These are phyloP conservation scores for Mortierella sp. DNA, from an alignment of 371 early-diverging fungal species.

Conservation along the genomic window DNA sequence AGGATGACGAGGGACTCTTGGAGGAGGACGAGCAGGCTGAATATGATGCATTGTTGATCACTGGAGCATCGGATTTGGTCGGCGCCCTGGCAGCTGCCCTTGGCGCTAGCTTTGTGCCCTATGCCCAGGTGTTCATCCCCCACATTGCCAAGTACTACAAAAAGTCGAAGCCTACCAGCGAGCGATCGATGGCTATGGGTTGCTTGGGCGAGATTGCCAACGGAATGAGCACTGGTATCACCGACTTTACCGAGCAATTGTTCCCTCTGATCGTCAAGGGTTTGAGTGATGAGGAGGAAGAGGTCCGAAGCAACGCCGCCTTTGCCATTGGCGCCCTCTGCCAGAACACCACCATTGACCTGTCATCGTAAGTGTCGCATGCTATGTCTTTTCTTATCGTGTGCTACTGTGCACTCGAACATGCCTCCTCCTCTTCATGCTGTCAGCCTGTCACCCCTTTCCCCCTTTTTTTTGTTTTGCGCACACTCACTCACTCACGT, in stretches of 20 bases:
- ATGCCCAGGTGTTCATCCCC: constrained; percentile 85
- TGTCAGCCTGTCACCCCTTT: neutral
- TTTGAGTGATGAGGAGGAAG: constrained; percentile 81
- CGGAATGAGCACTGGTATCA: constrained; percentile 80
- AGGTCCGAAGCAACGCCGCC: constrained; percentile 90
- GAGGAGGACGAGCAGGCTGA: constrained; percentile 91
- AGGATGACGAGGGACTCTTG: constrained; percentile 74
- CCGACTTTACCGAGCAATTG: constrained; percentile 82
- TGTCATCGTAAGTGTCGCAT: constrained; percentile 63
- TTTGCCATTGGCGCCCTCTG: constrained; percentile 86
- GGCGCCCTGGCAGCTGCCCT: constrained; percentile 81
- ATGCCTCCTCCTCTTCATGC: neutral
- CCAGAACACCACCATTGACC: constrained; percentile 76
- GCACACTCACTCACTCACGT: constrained; percentile 8
- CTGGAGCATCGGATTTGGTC: constrained; percentile 86
- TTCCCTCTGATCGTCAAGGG: constrained; percentile 76
- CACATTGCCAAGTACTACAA: constrained; percentile 87
- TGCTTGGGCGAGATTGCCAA: constrained; percentile 86
- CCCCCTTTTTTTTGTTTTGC: neutral
- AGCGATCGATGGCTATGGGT: constrained; percentile 93
- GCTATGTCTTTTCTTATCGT: neutral
- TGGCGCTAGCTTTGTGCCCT: constrained; percentile 79
- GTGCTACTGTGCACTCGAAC: constrained; percentile 1
- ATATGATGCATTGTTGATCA: constrained; percentile 85
- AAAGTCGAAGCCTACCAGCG: constrained; percentile 75